Conservation (phyloP, 805 yeast species). For the Starmerella riodocensis region DNA sequence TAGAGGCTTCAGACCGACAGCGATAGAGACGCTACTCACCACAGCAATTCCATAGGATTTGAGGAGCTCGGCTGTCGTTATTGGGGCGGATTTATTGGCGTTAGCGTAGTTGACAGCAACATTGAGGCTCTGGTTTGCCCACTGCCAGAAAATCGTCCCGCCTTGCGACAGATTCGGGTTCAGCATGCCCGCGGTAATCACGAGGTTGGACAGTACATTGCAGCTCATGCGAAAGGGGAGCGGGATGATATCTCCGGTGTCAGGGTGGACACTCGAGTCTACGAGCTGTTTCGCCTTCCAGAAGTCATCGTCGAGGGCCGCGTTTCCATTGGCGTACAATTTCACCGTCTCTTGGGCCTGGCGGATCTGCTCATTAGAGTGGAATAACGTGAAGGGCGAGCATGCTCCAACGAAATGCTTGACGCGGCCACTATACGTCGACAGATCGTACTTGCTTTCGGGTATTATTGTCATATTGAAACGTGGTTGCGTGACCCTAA, state of each 20-base stretch:
- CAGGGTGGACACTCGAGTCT: constrained; percentile 93
- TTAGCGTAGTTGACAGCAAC: constrained; percentile 96
- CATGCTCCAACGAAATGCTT: constrained; percentile 86
- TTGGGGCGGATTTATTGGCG: constrained; percentile 87
- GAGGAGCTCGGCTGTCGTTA: constrained; percentile 62
- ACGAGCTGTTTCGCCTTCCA: constrained; percentile 81
- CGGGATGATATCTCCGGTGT: constrained; percentile 83
- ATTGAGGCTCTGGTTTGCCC: constrained; percentile 90
- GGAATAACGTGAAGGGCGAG: constrained; percentile 77
- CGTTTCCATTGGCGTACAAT: constrained; percentile 60
- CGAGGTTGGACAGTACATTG: constrained; percentile 82
- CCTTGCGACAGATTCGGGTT: constrained; percentile 82
- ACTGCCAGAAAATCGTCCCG: constrained; percentile 95
- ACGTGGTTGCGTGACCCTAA: no score
- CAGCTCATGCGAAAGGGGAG: constrained; percentile 96
- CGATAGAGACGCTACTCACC: constrained; percentile 88
- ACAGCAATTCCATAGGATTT: constrained; percentile 81
- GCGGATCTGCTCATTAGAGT: constrained; percentile 49
- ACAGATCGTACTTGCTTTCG: constrained; percentile 46
- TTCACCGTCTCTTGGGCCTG: constrained; percentile 52
- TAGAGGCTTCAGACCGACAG: constrained; percentile 76
- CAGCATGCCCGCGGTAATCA: constrained; percentile 95
- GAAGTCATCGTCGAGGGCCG: constrained; percentile 59
- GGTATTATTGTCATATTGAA: constrained; percentile 15
- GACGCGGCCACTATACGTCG: constrained; percentile 87